Evolutionary conservation across 495 filamentous ascomycete species (phyloP).

Genomic region (Letharia columbiana): DNA sequence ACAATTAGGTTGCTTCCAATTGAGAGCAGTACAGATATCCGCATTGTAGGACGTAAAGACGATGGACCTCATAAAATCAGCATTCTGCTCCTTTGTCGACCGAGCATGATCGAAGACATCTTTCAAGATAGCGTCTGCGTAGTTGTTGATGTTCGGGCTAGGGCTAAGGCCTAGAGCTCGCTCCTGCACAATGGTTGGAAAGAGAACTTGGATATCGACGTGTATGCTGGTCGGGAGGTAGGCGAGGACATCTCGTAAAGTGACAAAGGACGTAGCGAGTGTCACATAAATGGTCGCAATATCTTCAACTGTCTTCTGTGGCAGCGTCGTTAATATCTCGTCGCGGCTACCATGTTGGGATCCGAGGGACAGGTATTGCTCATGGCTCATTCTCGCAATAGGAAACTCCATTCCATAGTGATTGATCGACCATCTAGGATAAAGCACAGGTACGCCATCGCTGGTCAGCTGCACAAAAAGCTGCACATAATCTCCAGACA

Average conservation of each 20-base stretch:
- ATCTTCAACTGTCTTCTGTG: constrained; percentile 40
- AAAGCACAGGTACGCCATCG: constrained; percentile 79
- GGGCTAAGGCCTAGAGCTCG: constrained; percentile 55
- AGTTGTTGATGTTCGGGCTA: constrained; percentile 74
- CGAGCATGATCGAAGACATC: constrained; percentile 90
- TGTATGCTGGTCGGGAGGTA: constrained; percentile 69
- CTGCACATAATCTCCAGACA: constrained; percentile 87
- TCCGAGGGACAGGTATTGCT: constrained; percentile 64
- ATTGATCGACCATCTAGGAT: constrained; percentile 69
- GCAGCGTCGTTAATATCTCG: constrained; percentile 40
- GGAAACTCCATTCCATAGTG: constrained; percentile 75
- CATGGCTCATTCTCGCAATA: constrained; percentile 62
- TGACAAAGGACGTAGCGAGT: constrained; percentile 64
- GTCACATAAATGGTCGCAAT: constrained; percentile 58
- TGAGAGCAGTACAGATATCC: constrained; percentile 81
- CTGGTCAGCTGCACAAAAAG: constrained; percentile 84
- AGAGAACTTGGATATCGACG: constrained; percentile 78
- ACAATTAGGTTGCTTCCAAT: constrained; percentile 99
- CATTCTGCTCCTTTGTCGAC: constrained; percentile 55
- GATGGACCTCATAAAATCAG: constrained; percentile 67
- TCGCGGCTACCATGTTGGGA: constrained; percentile 38
- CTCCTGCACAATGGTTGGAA: constrained; percentile 68
- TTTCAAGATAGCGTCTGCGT: constrained; percentile 71
- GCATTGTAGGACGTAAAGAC: constrained; percentile 89
- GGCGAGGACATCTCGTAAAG: constrained; percentile 63